phyloP scores from a whole-genome alignment of 805 yeast genomes.

The Zygosaccharomyces lentus region DNA sequence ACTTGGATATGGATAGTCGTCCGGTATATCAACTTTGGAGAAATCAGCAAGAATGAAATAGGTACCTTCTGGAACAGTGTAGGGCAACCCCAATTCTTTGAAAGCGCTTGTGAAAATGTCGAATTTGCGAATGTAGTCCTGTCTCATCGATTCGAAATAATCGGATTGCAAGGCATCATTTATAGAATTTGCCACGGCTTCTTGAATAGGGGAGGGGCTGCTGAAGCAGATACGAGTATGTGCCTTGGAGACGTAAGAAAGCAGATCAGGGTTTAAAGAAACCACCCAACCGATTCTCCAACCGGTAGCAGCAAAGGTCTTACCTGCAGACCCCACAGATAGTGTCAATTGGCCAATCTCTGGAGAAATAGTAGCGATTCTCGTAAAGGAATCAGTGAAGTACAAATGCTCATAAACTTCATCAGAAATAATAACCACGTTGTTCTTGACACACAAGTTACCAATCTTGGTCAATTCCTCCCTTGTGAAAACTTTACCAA shows the following conservation, averaged over 20 bases:
- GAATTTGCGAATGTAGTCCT: constrained; percentile 67
- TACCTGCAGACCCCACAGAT: constrained; percentile 96
- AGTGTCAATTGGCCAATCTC: constrained; percentile 75
- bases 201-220: constrained; percentile 88
- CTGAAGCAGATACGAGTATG: constrained; percentile 93
- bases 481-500: constrained; percentile 81
- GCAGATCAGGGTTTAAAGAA: constrained; percentile 68
- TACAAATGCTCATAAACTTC: constrained; percentile 93
- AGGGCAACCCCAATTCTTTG: constrained; percentile 84
- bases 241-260: constrained; percentile 79
- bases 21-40: constrained; percentile 74
- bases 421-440: constrained; percentile 78
- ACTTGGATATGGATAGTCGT: constrained; percentile 64
- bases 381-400: constrained; percentile 62
- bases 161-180: constrained; percentile 52
- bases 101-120: constrained; percentile 68
- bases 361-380: constrained; percentile 79
- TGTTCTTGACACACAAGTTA: constrained; percentile 76
- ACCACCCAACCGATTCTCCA: constrained; percentile 98
- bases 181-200: constrained; percentile 81
- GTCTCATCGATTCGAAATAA: constrained; percentile 68
- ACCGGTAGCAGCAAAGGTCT: constrained; percentile 97
- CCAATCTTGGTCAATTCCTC: constrained; percentile 77
- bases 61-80: constrained; percentile 89
- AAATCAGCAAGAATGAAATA: constrained; percentile 89